Conservation (phyloP, 2,329 filamentous ascomycete species). For the Aspergillus versicolor region DNA sequence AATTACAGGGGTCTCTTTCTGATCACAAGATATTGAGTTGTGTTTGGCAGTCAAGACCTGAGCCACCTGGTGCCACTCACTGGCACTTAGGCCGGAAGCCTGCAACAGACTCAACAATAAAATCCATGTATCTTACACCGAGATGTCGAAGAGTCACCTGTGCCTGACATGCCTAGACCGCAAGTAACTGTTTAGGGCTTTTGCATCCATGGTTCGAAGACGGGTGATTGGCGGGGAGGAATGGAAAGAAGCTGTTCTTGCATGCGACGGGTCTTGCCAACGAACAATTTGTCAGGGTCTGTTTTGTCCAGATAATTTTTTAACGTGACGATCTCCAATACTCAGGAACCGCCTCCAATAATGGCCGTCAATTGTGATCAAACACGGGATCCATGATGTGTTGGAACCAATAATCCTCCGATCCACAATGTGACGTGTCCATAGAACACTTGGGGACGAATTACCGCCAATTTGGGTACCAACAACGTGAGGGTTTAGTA, state of each 20-base stretch:
- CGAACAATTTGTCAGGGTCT: constrained; percentile 19
- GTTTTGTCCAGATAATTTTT: constrained; percentile 9
- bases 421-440: constrained; percentile 21
- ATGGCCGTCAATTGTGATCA: constrained; percentile 10
- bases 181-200: neutral
- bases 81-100: neutral
- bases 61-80: constrained; percentile 6
- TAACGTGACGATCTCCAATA: constrained; percentile 19
- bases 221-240: constrained; percentile 4
- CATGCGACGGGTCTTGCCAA: constrained; percentile 20
- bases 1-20: neutral
- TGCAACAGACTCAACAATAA: neutral
- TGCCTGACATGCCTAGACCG: constrained; percentile 10
- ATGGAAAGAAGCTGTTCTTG: constrained; percentile 3
- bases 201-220: neutral
- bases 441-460: constrained; percentile 3
- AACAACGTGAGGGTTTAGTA: neutral
- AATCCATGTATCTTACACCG: constrained; percentile 1
- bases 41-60: neutral
- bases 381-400: constrained; percentile 9
- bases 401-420: constrained; percentile 10
- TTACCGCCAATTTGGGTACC: neutral
- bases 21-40: neutral
- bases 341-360: constrained; percentile 15
- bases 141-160: neutral